These are phyloP conservation scores for Wilcoxina mikolae DNA, from an alignment of 495 filamentous ascomycete species.

Conservation along the genomic window DNA sequence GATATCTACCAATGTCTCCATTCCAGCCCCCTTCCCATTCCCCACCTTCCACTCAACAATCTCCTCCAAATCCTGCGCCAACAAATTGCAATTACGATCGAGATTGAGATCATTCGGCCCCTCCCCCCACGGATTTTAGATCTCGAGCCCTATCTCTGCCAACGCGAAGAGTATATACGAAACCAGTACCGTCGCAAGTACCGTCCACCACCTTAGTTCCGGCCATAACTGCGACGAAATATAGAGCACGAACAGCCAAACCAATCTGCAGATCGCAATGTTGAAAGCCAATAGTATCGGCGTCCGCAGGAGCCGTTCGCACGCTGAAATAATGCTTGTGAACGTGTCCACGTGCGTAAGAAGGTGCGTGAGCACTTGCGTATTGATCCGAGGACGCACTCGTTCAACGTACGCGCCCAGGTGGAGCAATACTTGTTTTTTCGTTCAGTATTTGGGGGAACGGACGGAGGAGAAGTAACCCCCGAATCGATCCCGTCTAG, in stretches of 20 bases:
- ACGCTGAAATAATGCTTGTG: slow-evolving; percentile 19
- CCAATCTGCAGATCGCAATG: slow-evolving; percentile 25
- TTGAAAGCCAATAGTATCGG: slow-evolving; percentile 27
- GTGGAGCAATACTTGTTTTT: slow-evolving; percentile 15
- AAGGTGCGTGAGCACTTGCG: slow-evolving; percentile 27
- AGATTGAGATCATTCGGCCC: slow-evolving; percentile 27
- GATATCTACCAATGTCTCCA: too few species aligned
- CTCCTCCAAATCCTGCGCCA: slow-evolving; percentile 23
- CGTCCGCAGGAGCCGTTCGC: slow-evolving; percentile 23
- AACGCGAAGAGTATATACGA: slow-evolving; percentile 27
- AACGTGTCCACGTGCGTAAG: slow-evolving; percentile 24
- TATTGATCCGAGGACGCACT: slow-evolving; percentile 15
- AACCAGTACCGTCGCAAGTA: slow-evolving; percentile 22
- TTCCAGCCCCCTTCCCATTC: too few species aligned
- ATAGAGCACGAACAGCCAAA: slow-evolving; percentile 26
- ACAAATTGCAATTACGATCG: slow-evolving; percentile 21
- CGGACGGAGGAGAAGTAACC: too few species aligned
- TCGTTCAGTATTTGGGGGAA: too few species aligned
- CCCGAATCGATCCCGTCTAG: background rate
- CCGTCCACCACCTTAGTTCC: slow-evolving; percentile 22
- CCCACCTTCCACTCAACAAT: too few species aligned
- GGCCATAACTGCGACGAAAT: slow-evolving; percentile 23
- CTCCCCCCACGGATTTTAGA: slow-evolving; percentile 28
- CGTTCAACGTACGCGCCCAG: slow-evolving; percentile 19
- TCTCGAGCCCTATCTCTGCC: slow-evolving; percentile 25